Base-by-base conservation (phyloP, 331 rosid genomes). In the Arachis monticola region DNA sequence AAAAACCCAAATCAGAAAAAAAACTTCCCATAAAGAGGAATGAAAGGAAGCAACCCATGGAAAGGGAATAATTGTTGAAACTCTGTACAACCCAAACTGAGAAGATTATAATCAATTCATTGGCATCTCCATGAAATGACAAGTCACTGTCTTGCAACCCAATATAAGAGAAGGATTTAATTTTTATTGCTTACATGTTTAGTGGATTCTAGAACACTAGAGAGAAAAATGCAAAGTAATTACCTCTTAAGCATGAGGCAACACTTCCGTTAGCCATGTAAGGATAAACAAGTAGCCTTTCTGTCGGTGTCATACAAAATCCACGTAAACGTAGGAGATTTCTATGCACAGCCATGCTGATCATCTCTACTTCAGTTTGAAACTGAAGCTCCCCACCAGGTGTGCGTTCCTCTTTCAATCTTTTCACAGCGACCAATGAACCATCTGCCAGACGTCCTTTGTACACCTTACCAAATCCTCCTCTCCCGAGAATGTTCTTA, bases 311-410 rank as follows among this genome's bases (percentile, higher is more conserved):
- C 99, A 94, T 92, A 76, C 97, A 94, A 71, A 94, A 94, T 5
- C 99, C 97, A n/a, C 97, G 97, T 52, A 94, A 72, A 5, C 97
- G 89, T 55, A 94, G 96, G 69, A 92, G 97, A 78, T 94, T 94
- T 73, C 99, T 92, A 84, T 94, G 99, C 76, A 94, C 99, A 42
- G 97, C 99, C 97, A 94, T 90, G 84, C 99, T 94, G 70, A 94
- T 94, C 99, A 94, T 94, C 93, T 94, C 97, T 30, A 94, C 99
- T 85, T 94, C 99, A 42, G 99, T 94, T 81, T 94, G 99, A 90
- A 94, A 94, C 80, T 94, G 99, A 84, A 94, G 89, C 85, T 94
- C 99, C 50, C 99, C 99, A 74, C 99, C 99, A 51, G 97, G 99
- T n/a, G 99, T 94, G 31, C 97, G 97, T 78, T 94, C 99, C 83